Percentiles rank a stretch among this genome's conserved stretches.
These are phyloP conservation scores for Nicotiana benthamiana DNA, from an alignment of 257 asterid species.

Conservation along the genomic window DNA sequence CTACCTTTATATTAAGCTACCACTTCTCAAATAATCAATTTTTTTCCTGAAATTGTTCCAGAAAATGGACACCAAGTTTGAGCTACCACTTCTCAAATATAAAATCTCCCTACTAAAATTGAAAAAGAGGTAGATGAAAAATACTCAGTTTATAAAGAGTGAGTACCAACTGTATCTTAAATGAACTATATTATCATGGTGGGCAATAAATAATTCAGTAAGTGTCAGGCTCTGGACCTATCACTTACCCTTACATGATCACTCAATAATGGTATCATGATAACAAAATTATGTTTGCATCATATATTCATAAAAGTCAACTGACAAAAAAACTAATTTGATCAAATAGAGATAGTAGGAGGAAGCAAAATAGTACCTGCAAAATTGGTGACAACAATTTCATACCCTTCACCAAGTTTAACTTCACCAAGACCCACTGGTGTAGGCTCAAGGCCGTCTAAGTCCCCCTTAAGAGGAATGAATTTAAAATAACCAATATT, in stretches of 20 bases:
- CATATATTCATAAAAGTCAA: neutral
- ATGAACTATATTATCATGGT: neutral
- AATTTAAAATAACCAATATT: conserved; percentile 81
- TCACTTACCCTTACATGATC: neutral
- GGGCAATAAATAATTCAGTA: neutral
- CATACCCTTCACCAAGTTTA: conserved; percentile 67
- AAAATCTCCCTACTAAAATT: neutral
- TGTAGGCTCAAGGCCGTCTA: conserved; percentile 23
- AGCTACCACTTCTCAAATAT: neutral
- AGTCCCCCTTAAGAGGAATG: conserved; percentile 43
- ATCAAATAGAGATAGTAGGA: neutral
- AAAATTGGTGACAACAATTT: conserved; percentile 66
- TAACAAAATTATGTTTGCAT: neutral
- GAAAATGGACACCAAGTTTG: too few relatives aligned
- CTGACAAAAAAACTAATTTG: neutral
- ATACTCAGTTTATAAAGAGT: neutral
- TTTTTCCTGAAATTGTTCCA: neutral
- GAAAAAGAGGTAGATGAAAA: neutral
- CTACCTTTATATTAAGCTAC: neutral
- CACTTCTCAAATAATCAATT: too few relatives aligned
- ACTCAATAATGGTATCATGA: neutral
- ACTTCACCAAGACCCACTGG: conserved; percentile 73
- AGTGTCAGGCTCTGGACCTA: neutral
- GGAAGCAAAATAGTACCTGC: conserved; percentile 42
- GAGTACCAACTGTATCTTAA: neutral